A percentile compares a stretch with the other conserved stretches of the same genome.
Conservation (phyloP, 2,329 filamentous ascomycete species). For the Sclerotinia sclerotiorum region DNA sequence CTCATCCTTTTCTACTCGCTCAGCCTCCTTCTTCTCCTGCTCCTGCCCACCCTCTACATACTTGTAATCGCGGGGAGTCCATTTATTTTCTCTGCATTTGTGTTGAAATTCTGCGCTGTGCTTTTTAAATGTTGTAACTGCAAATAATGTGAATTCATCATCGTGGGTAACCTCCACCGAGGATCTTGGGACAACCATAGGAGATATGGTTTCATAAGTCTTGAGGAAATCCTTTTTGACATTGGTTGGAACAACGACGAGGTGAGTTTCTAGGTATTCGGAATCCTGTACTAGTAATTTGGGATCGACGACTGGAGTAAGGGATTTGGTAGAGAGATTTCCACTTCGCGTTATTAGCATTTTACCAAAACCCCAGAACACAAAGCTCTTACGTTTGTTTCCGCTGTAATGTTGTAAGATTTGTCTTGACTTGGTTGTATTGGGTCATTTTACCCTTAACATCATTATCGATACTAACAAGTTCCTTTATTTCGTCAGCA, state of each 20-base stretch:
- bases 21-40: conserved; percentile 83
- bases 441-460: conserved; percentile 92
- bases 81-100: conserved; percentile 89
- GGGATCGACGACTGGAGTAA: conserved; percentile 84
- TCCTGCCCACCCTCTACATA: conserved; percentile 87
- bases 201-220: conserved; percentile 81
- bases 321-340: conserved; percentile 90
- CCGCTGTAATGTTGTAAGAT: conserved; percentile 75
- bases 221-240: conserved; percentile 84
- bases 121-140: conserved; percentile 93
- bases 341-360: conserved; percentile 55
- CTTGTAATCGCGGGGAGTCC: conserved; percentile 93
- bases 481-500: conserved; percentile 58
- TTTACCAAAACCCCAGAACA: not conserved
- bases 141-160: conserved; percentile 84
- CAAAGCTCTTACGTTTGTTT: conserved; percentile 71
- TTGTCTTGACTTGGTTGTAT: conserved; percentile 89
- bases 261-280: conserved; percentile 94
- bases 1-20: conserved; percentile 79
- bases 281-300: conserved; percentile 80
- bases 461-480: conserved; percentile 90
- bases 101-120: conserved; percentile 81
- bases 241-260: conserved; percentile 81
- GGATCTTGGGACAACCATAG: conserved; percentile 93
- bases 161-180: conserved; percentile 78